Evolutionary conservation across 1,284 basidiomycete species (phyloP).

Genomic region (Takashimella tepidaria): DNA sequence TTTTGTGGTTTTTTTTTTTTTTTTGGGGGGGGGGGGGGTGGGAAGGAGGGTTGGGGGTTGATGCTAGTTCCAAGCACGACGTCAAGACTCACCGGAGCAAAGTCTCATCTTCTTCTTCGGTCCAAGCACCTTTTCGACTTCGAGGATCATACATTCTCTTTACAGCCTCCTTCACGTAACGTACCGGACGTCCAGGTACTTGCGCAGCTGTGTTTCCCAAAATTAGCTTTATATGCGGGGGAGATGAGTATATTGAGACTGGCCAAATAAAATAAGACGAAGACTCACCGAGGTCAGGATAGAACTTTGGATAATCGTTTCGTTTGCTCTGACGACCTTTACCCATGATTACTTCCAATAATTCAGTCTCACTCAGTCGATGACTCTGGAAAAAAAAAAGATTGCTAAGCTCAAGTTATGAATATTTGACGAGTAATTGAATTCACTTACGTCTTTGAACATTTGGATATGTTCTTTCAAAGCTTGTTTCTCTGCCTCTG

Average conservation of each 20-base stretch:
- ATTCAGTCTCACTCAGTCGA: slow-evolving; percentile 19
- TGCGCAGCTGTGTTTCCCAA: slow-evolving; percentile 23
- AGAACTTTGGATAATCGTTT: slow-evolving; percentile 30
- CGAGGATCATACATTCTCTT: slow-evolving; percentile 36
- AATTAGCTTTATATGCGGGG: too few species aligned
- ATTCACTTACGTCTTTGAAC: slow-evolving; percentile 21
- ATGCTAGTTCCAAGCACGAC: too few species aligned
- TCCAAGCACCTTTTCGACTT: slow-evolving; percentile 38
- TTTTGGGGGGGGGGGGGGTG: too few species aligned
- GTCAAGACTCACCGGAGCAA: slow-evolving; percentile 23
- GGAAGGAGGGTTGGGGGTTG: too few species aligned
- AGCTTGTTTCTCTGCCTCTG: slow-evolving; percentile 22
- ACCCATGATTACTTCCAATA: slow-evolving; percentile 30
- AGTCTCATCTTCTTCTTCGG: slow-evolving; percentile 30
- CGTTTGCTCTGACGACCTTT: slow-evolving; percentile 19
- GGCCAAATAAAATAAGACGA: too few species aligned
- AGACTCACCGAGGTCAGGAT: slow-evolving; percentile 36
- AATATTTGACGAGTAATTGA: background rate
- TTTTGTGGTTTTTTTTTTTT: background rate
- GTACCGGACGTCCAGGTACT: slow-evolving; percentile 38
- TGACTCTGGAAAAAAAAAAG: slow-evolving; percentile 24
- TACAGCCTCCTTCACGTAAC: slow-evolving; percentile 34
- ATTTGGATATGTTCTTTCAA: slow-evolving; percentile 22
- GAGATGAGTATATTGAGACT: too few species aligned
- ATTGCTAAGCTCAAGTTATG: background rate